A percentile compares a stretch with the other conserved stretches of the same genome.
phyloP scores from a whole-genome alignment of 2,329 filamentous ascomycete species.

The Iodosphaeria phyllophila region DNA sequence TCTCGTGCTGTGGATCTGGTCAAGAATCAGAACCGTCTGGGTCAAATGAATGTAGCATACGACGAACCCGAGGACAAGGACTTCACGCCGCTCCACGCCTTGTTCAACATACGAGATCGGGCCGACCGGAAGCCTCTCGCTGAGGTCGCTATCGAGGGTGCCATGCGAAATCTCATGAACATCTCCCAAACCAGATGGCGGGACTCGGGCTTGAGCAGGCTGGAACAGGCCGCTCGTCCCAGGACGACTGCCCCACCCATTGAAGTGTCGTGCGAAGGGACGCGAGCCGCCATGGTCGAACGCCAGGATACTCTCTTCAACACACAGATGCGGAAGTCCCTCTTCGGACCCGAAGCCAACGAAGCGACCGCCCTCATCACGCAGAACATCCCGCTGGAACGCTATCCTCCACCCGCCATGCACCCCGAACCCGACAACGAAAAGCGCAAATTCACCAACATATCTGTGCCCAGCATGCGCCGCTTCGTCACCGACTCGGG shows the following conservation, averaged over 20 bases:
- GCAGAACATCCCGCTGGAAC: slow-evolving; percentile 45
- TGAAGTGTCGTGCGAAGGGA: slow-evolving; percentile 57
- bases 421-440: slow-evolving; percentile 64
- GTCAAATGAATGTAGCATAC: slow-evolving; percentile 50
- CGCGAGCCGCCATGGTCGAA: slow-evolving; percentile 40
- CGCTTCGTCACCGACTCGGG: slow-evolving; percentile 96
- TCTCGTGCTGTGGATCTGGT: slow-evolving; percentile 49
- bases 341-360: slow-evolving; percentile 46
- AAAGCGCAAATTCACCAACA: slow-evolving; percentile 74
- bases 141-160: slow-evolving; percentile 52
- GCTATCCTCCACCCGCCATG: slow-evolving; percentile 44
- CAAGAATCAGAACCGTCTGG: slow-evolving; percentile 37
- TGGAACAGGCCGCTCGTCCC: slow-evolving; percentile 70
- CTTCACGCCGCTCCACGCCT: slow-evolving; percentile 54
- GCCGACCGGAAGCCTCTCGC: slow-evolving; percentile 47
- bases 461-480: slow-evolving; percentile 86
- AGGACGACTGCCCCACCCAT: slow-evolving; percentile 72
- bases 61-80: slow-evolving; percentile 41
- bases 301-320: slow-evolving; percentile 67
- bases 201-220: slow-evolving; percentile 51
- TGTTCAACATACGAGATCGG: slow-evolving; percentile 65
- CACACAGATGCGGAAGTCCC: slow-evolving; percentile 46
- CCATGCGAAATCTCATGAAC: slow-evolving; percentile 61
- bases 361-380: slow-evolving; percentile 62
- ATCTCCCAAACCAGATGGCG: slow-evolving; percentile 48